phyloP scores from a whole-genome alignment of 495 filamentous ascomycete genomes.

The Hyaloscypha finlandica region DNA sequence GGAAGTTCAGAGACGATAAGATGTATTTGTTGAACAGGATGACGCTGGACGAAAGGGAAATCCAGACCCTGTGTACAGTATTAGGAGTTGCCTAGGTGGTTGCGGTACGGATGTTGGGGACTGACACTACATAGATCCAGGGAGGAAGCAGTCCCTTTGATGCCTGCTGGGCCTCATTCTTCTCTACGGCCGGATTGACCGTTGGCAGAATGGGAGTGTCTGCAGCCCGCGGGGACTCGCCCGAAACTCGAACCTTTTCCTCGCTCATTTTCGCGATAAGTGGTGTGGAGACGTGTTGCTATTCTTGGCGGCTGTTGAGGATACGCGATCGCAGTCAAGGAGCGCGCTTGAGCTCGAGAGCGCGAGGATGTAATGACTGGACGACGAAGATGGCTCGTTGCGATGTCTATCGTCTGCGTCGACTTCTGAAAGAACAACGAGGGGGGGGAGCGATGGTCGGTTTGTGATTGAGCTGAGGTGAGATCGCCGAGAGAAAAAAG shows the following conservation, averaged over 20 bases:
- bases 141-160: conserved; percentile 70
- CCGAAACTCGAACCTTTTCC: conserved; percentile 79
- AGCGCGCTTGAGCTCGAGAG: neutral
- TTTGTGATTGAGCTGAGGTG: neutral
- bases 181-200: conserved; percentile 72
- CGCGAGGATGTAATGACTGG: conserved; percentile 3
- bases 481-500: neutral
- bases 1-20: conserved; percentile 77
- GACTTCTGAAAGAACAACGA: neutral
- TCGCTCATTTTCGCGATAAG: conserved; percentile 57
- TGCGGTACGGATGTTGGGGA: conserved; percentile 25
- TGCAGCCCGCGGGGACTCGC: conserved; percentile 62
- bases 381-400: neutral
- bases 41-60: conserved; percentile 84
- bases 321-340: conserved; percentile 23
- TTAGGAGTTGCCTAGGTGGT: conserved; percentile 2
- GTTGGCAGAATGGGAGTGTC: conserved; percentile 72
- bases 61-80: conserved; percentile 69
- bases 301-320: neutral
- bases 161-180: conserved; percentile 61
- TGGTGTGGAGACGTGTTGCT: conserved; percentile 7
- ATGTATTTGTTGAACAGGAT: conserved; percentile 99
- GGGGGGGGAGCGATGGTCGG: neutral
- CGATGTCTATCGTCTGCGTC: conserved; percentile 1
- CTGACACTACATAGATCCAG: conserved; percentile 81